Percentiles rank a stretch among this genome's conserved stretches.
These are phyloP conservation scores for Gonapodya prolifera DNA, from an alignment of 192 early-diverging fungal genomes.

Conservation along the genomic window DNA sequence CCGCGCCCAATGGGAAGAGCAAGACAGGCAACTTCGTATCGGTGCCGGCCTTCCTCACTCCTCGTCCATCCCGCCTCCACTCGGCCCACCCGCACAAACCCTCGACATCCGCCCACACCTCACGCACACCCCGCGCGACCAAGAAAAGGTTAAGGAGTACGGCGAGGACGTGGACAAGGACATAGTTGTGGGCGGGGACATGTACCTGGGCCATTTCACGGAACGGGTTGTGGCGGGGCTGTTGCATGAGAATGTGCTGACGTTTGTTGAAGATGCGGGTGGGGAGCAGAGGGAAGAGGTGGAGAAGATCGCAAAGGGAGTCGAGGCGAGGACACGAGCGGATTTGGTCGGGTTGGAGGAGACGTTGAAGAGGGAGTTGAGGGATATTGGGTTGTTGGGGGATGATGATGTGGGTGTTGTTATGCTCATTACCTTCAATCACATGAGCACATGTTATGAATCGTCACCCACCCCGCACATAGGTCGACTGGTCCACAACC, in stretches of 20 bases:
- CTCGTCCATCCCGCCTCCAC: slow-evolving; percentile 20
- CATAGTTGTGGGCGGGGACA: slow-evolving; percentile 36
- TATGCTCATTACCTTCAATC: no score
- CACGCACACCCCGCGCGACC: no score
- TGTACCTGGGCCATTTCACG: slow-evolving; percentile 57
- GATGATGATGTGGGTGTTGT: slow-evolving; percentile 51
- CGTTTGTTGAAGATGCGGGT: not conserved
- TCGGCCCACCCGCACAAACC: not conserved
- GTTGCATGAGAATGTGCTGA: slow-evolving; percentile 38
- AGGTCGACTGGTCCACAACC: slow-evolving; percentile 10
- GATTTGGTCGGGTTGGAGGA: slow-evolving; percentile 67
- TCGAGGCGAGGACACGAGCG: slow-evolving; percentile 12
- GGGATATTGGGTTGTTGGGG: slow-evolving; percentile 66
- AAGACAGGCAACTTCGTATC: slow-evolving; percentile 53
- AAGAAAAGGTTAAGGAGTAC: no score
- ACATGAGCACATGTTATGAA: not conserved
- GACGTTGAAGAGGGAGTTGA: slow-evolving; percentile 65
- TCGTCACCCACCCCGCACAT: not conserved
- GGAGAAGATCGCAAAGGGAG: no score
- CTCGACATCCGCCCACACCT: no score
- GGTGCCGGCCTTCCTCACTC: slow-evolving; percentile 41
- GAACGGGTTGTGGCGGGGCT: slow-evolving; percentile 63
- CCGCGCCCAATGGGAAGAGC: slow-evolving; percentile 39
- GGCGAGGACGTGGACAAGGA: not conserved
- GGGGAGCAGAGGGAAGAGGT: not conserved